A percentile compares a stretch with the other conserved stretches of the same genome.
Evolutionary conservation across 2,329 filamentous ascomycete genomes (phyloP).

Genomic region (Diaporthe nobilis): DNA sequence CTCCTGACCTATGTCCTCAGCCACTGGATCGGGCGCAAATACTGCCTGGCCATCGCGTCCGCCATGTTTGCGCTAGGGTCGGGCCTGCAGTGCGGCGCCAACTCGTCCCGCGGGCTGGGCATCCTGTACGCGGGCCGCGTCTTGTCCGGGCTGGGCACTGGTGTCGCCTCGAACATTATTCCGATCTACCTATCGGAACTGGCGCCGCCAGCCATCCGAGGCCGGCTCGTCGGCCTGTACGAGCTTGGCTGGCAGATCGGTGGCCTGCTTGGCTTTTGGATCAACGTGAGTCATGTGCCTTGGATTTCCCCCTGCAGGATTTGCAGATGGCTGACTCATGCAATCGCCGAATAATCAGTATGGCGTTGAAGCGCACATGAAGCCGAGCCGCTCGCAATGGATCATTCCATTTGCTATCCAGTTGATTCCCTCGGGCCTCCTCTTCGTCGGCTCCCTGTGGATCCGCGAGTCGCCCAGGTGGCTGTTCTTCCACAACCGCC

Average conservation of each 20-base stretch:
- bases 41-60: slow-evolving; percentile 72
- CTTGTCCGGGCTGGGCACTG: slow-evolving; percentile 74
- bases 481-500: slow-evolving; percentile 74
- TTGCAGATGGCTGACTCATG: slow-evolving; percentile 3
- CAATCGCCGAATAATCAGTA: slow-evolving; percentile 51
- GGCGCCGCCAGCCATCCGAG: slow-evolving; percentile 73
- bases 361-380: slow-evolving; percentile 67
- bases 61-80: slow-evolving; percentile 78
- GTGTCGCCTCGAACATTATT: slow-evolving; percentile 73
- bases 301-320: background rate
- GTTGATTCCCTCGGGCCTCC: slow-evolving; percentile 75
- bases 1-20: slow-evolving; percentile 76
- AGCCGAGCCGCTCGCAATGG: slow-evolving; percentile 69
- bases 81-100: slow-evolving; percentile 79
- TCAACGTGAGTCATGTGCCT: slow-evolving; percentile 56
- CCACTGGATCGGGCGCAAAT: slow-evolving; percentile 77
- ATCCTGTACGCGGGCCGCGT: slow-evolving; percentile 74
- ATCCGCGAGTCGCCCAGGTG: slow-evolving; percentile 78
- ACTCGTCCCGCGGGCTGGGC: slow-evolving; percentile 71
- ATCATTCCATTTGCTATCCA: slow-evolving; percentile 76
- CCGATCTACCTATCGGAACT: slow-evolving; percentile 74
- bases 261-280: slow-evolving; percentile 75
- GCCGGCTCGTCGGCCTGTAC: slow-evolving; percentile 76
- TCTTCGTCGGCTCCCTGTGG: slow-evolving; percentile 71
- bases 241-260: slow-evolving; percentile 77